Conservation (phyloP, 495 filamentous ascomycete species). For the Talaromyces wortmannii region DNA sequence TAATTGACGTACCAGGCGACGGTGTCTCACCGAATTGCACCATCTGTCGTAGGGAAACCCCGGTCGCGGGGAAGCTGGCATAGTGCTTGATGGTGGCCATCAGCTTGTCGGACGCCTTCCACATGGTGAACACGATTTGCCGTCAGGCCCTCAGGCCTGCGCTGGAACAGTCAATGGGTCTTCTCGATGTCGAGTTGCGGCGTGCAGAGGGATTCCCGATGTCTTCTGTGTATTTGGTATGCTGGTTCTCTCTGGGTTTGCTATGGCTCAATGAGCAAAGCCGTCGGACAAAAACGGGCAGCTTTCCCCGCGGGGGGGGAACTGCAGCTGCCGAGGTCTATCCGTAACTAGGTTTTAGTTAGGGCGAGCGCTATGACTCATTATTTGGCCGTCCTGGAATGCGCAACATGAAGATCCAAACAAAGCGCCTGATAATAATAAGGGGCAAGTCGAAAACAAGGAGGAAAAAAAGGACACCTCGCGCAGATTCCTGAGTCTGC, state of each 20-base stretch:
- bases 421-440: too few relatives aligned
- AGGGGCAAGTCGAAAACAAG: too few relatives aligned
- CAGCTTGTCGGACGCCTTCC: slow-evolving; percentile 82
- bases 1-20: slow-evolving; percentile 59
- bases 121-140: slow-evolving; percentile 50
- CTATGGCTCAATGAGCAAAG: too few relatives aligned
- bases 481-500: too few relatives aligned
- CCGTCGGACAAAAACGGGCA: background rate
- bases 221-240: too few relatives aligned
- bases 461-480: too few relatives aligned
- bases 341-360: background rate
- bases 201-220: too few relatives aligned
- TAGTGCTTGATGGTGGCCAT: slow-evolving; percentile 99
- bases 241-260: background rate
- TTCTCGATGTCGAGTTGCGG: too few relatives aligned
- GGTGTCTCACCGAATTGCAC: slow-evolving; percentile 95
- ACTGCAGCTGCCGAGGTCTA: background rate
- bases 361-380: too few relatives aligned
- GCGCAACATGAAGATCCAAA: too few relatives aligned
- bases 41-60: slow-evolving; percentile 96
- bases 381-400: too few relatives aligned
- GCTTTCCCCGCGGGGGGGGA: background rate
- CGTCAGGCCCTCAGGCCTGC: slow-evolving; percentile 23
- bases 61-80: slow-evolving; percentile 92
- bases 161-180: background rate